Percentiles rank a stretch among this genome's conserved stretches.
Conservation (phyloP, 768 basidiomycete genomes). For the Tremella yokohamensis region DNA sequence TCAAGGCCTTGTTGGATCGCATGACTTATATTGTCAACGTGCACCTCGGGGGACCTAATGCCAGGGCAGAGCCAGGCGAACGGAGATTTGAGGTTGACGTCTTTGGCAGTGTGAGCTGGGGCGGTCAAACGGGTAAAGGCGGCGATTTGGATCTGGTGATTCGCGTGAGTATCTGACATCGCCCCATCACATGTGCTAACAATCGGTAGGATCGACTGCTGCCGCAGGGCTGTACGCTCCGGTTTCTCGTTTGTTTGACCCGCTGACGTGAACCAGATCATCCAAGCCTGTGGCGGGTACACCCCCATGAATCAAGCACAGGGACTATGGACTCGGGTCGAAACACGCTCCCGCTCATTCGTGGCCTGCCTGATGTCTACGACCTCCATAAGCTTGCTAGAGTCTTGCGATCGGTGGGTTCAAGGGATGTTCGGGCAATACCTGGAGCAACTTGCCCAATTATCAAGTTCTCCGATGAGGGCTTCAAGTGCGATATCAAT, state of each 20-base stretch:
- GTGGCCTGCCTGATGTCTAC: constrained; percentile 23
- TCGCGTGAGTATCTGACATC: constrained; percentile 17
- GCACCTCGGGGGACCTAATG: no score
- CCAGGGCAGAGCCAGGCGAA: background rate
- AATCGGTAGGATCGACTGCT: constrained; percentile 24
- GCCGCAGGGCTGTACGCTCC: constrained; percentile 42
- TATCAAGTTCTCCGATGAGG: constrained; percentile 40
- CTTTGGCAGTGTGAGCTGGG: constrained; percentile 50
- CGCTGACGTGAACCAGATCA: constrained; percentile 4
- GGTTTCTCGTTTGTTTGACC: background rate
- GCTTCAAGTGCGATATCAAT: constrained; percentile 40
- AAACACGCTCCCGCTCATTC: constrained; percentile 7
- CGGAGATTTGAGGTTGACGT: constrained; percentile 43
- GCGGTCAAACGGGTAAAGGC: constrained; percentile 43
- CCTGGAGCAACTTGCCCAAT: constrained; percentile 42
- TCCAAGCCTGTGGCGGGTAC: background rate
- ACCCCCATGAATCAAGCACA: background rate
- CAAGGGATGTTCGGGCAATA: constrained; percentile 28
- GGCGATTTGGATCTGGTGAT: constrained; percentile 49
- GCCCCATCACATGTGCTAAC: background rate
- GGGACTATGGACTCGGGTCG: background rate
- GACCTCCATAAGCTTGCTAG: constrained; percentile 18
- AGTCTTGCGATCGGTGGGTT: constrained; percentile 16
- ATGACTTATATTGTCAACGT: no score
- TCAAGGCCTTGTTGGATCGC: no score